Evolutionary conservation across 1,284 basidiomycete species (phyloP).

Genomic region (Ustilago lituana): DNA sequence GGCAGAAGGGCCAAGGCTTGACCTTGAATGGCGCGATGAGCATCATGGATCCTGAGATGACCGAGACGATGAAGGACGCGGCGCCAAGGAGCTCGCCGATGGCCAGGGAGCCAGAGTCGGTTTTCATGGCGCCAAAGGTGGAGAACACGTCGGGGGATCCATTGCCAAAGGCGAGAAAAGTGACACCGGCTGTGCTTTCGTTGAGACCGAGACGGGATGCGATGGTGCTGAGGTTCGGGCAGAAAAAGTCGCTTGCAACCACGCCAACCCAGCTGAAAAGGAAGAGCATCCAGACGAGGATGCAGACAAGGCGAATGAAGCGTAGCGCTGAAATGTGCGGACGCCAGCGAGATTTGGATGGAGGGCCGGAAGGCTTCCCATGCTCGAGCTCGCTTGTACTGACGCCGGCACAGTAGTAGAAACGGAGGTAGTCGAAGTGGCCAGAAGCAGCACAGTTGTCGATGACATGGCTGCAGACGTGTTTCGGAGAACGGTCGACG

Average conservation of each 20-base stretch:
- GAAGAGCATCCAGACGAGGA: constrained; percentile 57
- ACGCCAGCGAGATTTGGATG: constrained; percentile 16
- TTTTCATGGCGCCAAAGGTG: constrained; percentile 90
- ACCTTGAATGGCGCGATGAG: constrained; percentile 93
- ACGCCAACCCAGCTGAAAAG: constrained; percentile 64
- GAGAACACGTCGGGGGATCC: constrained; percentile 74
- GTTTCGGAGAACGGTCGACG: constrained; percentile 14
- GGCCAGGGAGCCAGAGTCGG: constrained; percentile 85
- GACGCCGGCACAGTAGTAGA: constrained; percentile 61
- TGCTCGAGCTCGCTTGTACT: constrained; percentile 1
- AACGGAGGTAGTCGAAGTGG: constrained; percentile 54
- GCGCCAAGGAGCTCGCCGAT: constrained; percentile 95
- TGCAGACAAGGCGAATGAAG: constrained; percentile 29
- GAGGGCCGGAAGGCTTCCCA: constrained; percentile 28
- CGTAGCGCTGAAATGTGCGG: constrained; percentile 34
- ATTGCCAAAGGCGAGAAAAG: constrained; percentile 69
- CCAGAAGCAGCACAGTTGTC: constrained; percentile 50
- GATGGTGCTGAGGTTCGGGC: constrained; percentile 64
- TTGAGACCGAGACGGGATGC: constrained; percentile 57
- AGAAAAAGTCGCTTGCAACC: constrained; percentile 65
- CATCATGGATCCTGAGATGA: constrained; percentile 93
- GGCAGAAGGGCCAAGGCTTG: constrained; percentile 80
- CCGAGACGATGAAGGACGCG: constrained; percentile 92
- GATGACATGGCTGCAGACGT: constrained; percentile 53
- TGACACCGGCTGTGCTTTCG: constrained; percentile 66